phyloP scores from a whole-genome alignment of 805 yeast genomes.

The Wickerhamiella vanderwaltii region DNA sequence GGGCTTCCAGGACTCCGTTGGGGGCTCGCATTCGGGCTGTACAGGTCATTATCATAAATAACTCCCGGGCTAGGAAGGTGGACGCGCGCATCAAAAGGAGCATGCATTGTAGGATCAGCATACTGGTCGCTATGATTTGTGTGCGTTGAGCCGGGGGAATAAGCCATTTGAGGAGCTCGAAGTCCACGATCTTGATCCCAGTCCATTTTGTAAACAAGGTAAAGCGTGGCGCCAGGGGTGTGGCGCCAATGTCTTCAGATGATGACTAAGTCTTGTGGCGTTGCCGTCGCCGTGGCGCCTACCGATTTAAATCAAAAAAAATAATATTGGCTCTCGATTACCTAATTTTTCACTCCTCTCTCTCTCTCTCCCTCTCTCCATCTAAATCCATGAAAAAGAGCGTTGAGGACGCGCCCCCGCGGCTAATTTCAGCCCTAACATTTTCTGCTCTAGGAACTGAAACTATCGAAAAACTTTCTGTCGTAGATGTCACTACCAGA shows the following conservation, averaged over 20 bases:
- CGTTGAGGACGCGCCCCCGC: slow-evolving; percentile 69
- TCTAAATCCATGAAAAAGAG: slow-evolving; percentile 28
- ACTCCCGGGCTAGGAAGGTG: slow-evolving; percentile 6
- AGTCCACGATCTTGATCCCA: background rate
- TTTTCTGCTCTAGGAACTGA: slow-evolving; percentile 87
- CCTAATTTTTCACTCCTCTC: too few species aligned
- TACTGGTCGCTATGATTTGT: slow-evolving; percentile 8
- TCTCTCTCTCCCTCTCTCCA: background rate
- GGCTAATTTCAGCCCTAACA: slow-evolving; percentile 78
- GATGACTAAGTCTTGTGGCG: too few species aligned
- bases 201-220: too few species aligned
- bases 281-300: too few species aligned
- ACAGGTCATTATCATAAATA: slow-evolving; percentile 6
- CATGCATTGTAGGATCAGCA: slow-evolving; percentile 11
- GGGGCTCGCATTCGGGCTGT: slow-evolving; percentile 10
- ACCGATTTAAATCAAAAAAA: too few species aligned
- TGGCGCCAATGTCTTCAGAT: too few species aligned
- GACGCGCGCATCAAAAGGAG: slow-evolving; percentile 9
- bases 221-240: too few species aligned
- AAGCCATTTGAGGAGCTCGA: slow-evolving; percentile 7
- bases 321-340: too few species aligned
- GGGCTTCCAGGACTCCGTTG: slow-evolving; percentile 9
- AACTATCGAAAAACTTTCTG: slow-evolving; percentile 86
- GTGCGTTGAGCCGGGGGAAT: slow-evolving; percentile 9
- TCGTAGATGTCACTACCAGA: slow-evolving; percentile 83